Base-by-base conservation (phyloP, 2,329 filamentous ascomycete species). In the Trichoderma simmonsii region DNA sequence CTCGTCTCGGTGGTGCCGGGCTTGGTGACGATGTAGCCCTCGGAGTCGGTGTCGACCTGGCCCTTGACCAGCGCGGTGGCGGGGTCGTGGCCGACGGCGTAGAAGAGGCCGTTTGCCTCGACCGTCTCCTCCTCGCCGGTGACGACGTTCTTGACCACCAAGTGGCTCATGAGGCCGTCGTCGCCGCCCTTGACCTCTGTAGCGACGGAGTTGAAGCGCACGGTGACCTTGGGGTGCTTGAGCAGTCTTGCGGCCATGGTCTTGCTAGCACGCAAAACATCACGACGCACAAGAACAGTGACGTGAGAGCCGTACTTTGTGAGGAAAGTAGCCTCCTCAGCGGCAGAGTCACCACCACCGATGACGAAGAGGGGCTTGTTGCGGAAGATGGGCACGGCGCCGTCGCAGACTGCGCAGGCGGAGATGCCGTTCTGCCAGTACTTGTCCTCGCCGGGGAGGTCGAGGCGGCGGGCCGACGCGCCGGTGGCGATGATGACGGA, bases 351-450 rank as follows among this genome's bases (percentile, higher is more conserved):
- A 78, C 96, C 96, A 75, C 96, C 97, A 75, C 96, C 96, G 75
- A 99, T 98, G 64, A 99, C 96, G 54, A 95, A 93, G 70, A 99
- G 87, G 9, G 93, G 95, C 88, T 97, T 97, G 83, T 98, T 94
- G 77, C 95, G 90, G 91, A 97, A 99, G 82, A 99, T 98, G 73
- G 96, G 96, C 61, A 98, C 92, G 64, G 95, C 96, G 75, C 96
- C 96, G 80, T 99, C 96, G 84, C 96, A 99, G 63, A 99, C 96
- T 39, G 96, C 96, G 83, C 96, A 99, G 64, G 96, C 96, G 67
- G 92, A 96, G 80, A 99, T 94, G 76, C 96, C 96, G 81, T 93
- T 96, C 81, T 97, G 95, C 97, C 97, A 99, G 89, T 94, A 99
- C 82, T 91, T 93, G 70, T 97, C 93, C 86, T 99, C 96, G 70